phyloP scores from a whole-genome alignment of 140 eudicot genomes.

The Bidens hawaiensis region DNA sequence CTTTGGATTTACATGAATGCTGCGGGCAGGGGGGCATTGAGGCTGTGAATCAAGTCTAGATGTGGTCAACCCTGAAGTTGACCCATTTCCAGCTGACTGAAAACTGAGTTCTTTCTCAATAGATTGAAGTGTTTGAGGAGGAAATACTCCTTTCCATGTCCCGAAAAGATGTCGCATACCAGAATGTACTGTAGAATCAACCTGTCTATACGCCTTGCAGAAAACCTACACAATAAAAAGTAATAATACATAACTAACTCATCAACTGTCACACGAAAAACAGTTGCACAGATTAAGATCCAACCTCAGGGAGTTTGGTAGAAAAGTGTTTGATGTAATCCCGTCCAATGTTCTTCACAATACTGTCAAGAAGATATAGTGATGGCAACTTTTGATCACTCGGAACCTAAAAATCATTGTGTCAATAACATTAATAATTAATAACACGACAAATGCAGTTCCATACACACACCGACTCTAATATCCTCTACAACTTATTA shows the following conservation, averaged over 20 bases:
- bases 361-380: constrained; percentile 87
- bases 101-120: constrained; percentile 93
- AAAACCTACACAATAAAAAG: constrained; percentile 55
- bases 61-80: constrained; percentile 53
- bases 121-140: constrained; percentile 72
- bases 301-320: constrained; percentile 88
- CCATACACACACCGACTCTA: too few relatives aligned
- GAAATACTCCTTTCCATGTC: constrained; percentile 96
- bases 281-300: constrained; percentile 19
- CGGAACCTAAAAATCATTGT: constrained; percentile 63
- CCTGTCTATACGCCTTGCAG: constrained; percentile 93
- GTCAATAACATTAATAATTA: constrained; percentile 30
- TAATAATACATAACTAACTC: neutral
- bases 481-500: too few relatives aligned
- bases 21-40: constrained; percentile 70
- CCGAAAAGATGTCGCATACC: constrained; percentile 97
- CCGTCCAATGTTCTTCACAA: constrained; percentile 96
- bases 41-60: constrained; percentile 64
- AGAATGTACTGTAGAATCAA: constrained; percentile 66
- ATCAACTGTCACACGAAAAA: neutral
- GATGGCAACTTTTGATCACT: constrained; percentile 95
- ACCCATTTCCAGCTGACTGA: constrained; percentile 48
- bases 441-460: neutral
- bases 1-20: constrained; percentile 95
- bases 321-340: constrained; percentile 90